Evolutionary conservation across 805 yeast species (phyloP).

Genomic region (Pichia sporocuriosa): DNA sequence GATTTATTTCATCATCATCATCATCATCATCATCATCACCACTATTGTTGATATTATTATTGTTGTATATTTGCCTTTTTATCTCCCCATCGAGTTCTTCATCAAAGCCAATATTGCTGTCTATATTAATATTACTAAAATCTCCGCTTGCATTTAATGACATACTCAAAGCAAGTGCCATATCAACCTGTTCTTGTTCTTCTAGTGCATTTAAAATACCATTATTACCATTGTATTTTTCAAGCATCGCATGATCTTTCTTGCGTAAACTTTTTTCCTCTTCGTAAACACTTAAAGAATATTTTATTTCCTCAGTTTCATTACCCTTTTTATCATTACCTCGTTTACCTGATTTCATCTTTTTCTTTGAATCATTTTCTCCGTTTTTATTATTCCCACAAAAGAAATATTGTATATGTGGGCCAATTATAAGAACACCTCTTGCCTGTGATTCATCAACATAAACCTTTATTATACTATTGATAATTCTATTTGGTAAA

Average conservation of each 20-base stretch:
- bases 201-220: constrained; percentile 22
- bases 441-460: constrained; percentile 19
- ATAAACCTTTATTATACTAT: constrained; percentile 7
- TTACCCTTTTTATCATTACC: constrained; percentile 17
- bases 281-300: constrained; percentile 28
- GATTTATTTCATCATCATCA: constrained; percentile 1
- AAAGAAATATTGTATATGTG: constrained; percentile 39
- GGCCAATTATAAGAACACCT: constrained; percentile 38
- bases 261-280: constrained; percentile 22
- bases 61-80: too few species aligned
- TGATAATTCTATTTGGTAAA: constrained; percentile 1
- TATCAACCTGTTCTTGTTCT: constrained; percentile 34
- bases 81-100: too few species aligned
- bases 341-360: constrained; percentile 9
- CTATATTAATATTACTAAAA: too few species aligned
- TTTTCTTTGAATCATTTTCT: constrained; percentile 12
- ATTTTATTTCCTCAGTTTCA: constrained; percentile 27
- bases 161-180: constrained; percentile 38
- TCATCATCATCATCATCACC: background rate
- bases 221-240: constrained; percentile 41
- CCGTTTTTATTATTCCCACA: constrained; percentile 33
- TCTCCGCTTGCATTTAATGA: constrained; percentile 19
- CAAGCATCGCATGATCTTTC: constrained; percentile 24
- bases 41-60: background rate
- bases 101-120: too few species aligned